Conservation (phyloP, 2,329 filamentous ascomycete genomes). For the Verticillium klebahnii region DNA sequence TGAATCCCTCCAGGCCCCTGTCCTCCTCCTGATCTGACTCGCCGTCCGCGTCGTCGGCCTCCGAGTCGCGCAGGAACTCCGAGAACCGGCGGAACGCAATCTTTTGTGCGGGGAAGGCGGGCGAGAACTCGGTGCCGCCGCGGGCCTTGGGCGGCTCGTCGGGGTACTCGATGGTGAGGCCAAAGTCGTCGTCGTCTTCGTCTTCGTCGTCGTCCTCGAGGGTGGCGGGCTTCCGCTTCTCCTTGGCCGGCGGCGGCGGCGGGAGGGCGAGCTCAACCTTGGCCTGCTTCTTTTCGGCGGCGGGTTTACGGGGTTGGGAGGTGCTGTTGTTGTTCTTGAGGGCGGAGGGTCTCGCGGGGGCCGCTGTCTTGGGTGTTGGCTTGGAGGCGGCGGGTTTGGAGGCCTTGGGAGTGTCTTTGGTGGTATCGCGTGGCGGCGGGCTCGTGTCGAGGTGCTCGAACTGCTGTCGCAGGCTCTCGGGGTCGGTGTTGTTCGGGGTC, state of each 20-base stretch:
- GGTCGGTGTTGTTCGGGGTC: constrained; percentile 60
- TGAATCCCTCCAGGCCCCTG: constrained; percentile 36
- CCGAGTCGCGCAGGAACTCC: constrained; percentile 44
- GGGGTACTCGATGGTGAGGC: constrained; percentile 56
- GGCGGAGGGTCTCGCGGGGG: constrained; percentile 8
- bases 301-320: constrained; percentile 21
- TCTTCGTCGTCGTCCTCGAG: constrained; percentile 45
- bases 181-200: constrained; percentile 52
- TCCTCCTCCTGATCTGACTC: constrained; percentile 45
- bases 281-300: constrained; percentile 27
- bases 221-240: constrained; percentile 10
- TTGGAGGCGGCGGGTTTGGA: constrained; percentile 19
- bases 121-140: constrained; percentile 40
- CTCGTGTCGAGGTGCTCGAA: constrained; percentile 58
- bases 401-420: constrained; percentile 18
- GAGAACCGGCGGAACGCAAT: constrained; percentile 43
- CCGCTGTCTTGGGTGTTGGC: constrained; percentile 11
- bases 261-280: constrained; percentile 34
- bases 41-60: constrained; percentile 42
- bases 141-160: constrained; percentile 31
- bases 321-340: constrained; percentile 20
- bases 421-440: not conserved
- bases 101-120: constrained; percentile 35
- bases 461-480: constrained; percentile 58
- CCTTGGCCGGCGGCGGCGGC: constrained; percentile 11